phyloP scores from a whole-genome alignment of 495 filamentous ascomycete genomes.

The Neurospora tetraspora region DNA sequence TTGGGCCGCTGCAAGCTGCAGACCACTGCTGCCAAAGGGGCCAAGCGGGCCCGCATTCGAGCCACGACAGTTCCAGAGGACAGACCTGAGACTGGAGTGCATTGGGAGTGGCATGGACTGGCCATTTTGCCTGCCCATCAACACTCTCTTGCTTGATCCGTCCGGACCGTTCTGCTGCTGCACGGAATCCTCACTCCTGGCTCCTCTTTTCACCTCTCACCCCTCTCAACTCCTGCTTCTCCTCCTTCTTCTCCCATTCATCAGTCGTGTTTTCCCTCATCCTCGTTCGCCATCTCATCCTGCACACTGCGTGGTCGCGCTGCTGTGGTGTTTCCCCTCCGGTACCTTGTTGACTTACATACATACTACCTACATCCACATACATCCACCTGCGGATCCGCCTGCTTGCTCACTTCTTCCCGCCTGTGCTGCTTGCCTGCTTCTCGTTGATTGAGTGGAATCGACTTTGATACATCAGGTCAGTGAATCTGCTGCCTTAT shows the following conservation, averaged over 20 bases:
- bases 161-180: too few relatives aligned
- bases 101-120: neutral
- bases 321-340: slow-evolving; percentile 22
- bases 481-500: slow-evolving; percentile 23
- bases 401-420: slow-evolving; percentile 2
- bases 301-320: slow-evolving; percentile 25
- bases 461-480: slow-evolving; percentile 30
- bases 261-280: slow-evolving; percentile 3
- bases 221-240: slow-evolving; percentile 7
- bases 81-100: neutral
- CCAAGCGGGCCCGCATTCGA: slow-evolving; percentile 40
- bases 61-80: slow-evolving; percentile 40
- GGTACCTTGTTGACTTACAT: slow-evolving; percentile 4
- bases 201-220: slow-evolving; percentile 5
- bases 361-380: slow-evolving; percentile 2
- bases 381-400: slow-evolving; percentile 7
- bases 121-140: neutral
- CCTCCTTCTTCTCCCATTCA: slow-evolving; percentile 6
- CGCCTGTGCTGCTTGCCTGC: slow-evolving; percentile 4
- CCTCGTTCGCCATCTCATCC: slow-evolving; percentile 17
- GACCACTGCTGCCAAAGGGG: slow-evolving; percentile 34
- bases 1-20: slow-evolving; percentile 45
- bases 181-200: neutral
- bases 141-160: neutral
- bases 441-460: neutral